Base-by-base conservation (phyloP, 306 rosid species). In the Cucurbita pepo region DNA sequence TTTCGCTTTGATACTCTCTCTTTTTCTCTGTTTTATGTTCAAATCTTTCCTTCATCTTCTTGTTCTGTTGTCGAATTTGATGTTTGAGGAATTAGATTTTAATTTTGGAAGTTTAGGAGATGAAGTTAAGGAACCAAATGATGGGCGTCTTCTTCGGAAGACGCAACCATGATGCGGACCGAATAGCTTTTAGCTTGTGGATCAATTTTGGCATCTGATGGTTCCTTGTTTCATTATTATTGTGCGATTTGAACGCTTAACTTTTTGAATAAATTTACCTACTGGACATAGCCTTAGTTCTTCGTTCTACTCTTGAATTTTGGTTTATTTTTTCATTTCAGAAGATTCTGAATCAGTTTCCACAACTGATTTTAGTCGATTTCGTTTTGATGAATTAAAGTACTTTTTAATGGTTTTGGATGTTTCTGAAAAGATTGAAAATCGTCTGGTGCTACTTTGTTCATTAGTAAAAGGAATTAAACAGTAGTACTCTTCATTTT, bases 111-210 rank as follows among this genome's bases (percentile, higher is more conserved):
- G 34, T 30, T 3, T 2, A 30, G 34, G 3, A 8, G 37, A 19
- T 72, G 13, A 57, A 73, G 57, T 40, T 19, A 72, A 57, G 81
- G 84, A 86, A 71, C 87, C 93, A 83, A 44, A 76, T 89, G 97
- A 87, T 89, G 96, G 56, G 85, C 85, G 81, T 82, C 81, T 80
- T 78, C 40, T 36, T 25, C 16, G 40, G 63, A 45, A 25, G 77
- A 45, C 83, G 83, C 38, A 77, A 73, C 97, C 97, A 89, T 87
- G 97, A 91, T 91, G 97, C 97, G 97, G 97, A 87, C 97, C 92
- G 94, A 82, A 91, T 56, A 85, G 87, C 90, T 43, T 22, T 76
- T 58, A 18, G 90, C 90, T 84, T 91, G 96, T 79, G 91, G 97
- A 91, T 84, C 56, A 80, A 82, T 30, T 79, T 53, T 89, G 96